Conservation (phyloP, 2,329 filamentous ascomycete species). For the Penicillium sp. region DNA sequence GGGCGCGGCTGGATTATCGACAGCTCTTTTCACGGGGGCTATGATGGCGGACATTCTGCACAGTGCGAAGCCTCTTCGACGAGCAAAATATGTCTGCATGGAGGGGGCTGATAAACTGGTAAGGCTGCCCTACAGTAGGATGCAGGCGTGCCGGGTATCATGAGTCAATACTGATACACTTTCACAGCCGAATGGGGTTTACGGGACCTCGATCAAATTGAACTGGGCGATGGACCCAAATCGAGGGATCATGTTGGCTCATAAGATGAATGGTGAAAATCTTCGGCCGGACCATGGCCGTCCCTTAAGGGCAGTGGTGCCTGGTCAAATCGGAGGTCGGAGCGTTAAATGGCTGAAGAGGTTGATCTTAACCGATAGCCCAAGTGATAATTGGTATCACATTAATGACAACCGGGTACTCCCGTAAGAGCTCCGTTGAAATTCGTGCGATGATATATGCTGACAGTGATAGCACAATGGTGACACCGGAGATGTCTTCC, state of each 20-base stretch:
- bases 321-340: conserved; percentile 85
- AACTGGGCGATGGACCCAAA: conserved; percentile 86
- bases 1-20: conserved; percentile 84
- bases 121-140: conserved; percentile 17
- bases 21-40: conserved; percentile 82
- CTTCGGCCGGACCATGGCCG: conserved; percentile 82
- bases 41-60: conserved; percentile 69
- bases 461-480: conserved; percentile 60
- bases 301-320: conserved; percentile 77
- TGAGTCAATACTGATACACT: conserved; percentile 8
- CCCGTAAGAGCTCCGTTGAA: conserved; percentile 49
- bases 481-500: conserved; percentile 76
- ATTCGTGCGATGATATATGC: not conserved
- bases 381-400: conserved; percentile 93
- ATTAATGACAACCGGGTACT: conserved; percentile 90
- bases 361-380: conserved; percentile 72
- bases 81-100: conserved; percentile 82
- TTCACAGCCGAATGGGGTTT: conserved; percentile 73
- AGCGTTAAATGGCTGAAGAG: conserved; percentile 92
- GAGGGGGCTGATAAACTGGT: conserved; percentile 80
- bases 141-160: not conserved
- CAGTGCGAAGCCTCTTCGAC: conserved; percentile 64
- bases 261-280: conserved; percentile 85
- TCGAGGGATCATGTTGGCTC: conserved; percentile 79
- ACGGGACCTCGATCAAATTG: conserved; percentile 83